Base-by-base conservation (phyloP, 75 land plant genomes). In the Cunninghamia lanceolata region DNA sequence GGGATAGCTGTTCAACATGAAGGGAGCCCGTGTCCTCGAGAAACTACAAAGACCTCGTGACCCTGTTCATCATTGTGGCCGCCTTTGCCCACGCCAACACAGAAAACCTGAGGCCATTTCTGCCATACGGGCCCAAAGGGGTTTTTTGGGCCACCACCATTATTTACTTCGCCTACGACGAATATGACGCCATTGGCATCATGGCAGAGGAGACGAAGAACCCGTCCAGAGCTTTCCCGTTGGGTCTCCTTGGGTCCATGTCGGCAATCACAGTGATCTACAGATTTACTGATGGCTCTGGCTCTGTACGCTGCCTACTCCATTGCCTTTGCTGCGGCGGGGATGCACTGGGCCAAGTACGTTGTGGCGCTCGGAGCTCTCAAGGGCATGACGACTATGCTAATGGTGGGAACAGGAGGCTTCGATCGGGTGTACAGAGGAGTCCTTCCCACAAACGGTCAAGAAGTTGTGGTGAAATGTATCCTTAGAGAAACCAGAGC, bases 171-270 rank as follows among this genome's bases (percentile, higher is more conserved):
- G 92, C 99, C 2, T 95, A 95, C 85, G 68, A 86, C 9, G 99
- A 97, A 9, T 96, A 93, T 85, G 97, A 96, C 88, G 89, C 53
- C 9, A 88, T 95, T 9, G 91, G 97, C 14, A 96, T 95, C 1
- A 89, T 96, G 95, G 99, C 99, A 0, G 99, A 96, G 80, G 99
- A 96, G 80, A 93, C 94, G 9, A 91, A 90, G 82, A 91, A 95
- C 77, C 99, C 99, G 0, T 77, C 89, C 0, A 83, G 91, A 75
- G 99, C 95, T 82, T 94, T 96, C 32, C 99, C 99, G 0, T 28
- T 96, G 7, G 99, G 99, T 5, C 86, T 96, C 34, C 68, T 96
- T 13, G 95, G 92, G 4, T 95, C 99, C 38, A 96, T 96, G 97
- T 83, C 91, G 0, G 76, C 92, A 45, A 91, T 91, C 89, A 96